Conservation (phyloP, 2,329 filamentous ascomycete genomes). For the Fusarium azukiicola region DNA sequence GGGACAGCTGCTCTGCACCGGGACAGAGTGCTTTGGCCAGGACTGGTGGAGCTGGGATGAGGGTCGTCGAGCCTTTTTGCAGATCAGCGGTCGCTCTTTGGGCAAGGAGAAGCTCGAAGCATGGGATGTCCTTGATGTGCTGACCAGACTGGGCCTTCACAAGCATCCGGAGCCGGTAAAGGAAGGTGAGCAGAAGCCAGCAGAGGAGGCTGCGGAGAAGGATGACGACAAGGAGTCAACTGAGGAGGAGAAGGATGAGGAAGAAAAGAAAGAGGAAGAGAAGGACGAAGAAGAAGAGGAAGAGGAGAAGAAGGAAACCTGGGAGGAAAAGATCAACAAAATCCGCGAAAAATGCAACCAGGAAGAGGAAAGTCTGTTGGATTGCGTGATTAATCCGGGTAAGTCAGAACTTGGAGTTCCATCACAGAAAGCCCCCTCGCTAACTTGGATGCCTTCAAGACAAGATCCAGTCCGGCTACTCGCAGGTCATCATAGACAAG, state of each 20-base stretch:
- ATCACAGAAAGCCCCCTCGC: background rate
- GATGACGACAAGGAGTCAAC: background rate
- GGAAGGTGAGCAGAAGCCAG: too few relatives aligned
- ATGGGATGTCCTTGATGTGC: background rate
- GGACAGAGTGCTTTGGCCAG: background rate
- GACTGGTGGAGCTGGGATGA: background rate
- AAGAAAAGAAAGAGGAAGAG: too few relatives aligned
- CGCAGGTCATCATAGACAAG: background rate
- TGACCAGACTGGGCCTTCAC: background rate
- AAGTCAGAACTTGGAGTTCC: background rate
- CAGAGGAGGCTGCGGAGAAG: background rate
- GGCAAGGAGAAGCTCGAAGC: background rate
- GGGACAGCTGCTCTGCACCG: background rate
- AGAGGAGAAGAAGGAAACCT: background rate
- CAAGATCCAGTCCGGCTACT: background rate
- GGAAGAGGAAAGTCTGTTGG: background rate
- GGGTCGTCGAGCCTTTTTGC: background rate
- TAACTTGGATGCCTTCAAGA: background rate
- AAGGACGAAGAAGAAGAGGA: background rate
- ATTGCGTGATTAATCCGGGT: background rate
- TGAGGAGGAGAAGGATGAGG: background rate
- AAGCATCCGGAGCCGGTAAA: background rate
- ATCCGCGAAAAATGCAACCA: background rate
- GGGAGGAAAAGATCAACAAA: background rate
- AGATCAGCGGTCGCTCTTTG: background rate